A percentile compares a stretch with the other conserved stretches of the same genome.
These are phyloP conservation scores for Asterochloris erici DNA, from an alignment of 139 green algal species.

Conservation along the genomic window DNA sequence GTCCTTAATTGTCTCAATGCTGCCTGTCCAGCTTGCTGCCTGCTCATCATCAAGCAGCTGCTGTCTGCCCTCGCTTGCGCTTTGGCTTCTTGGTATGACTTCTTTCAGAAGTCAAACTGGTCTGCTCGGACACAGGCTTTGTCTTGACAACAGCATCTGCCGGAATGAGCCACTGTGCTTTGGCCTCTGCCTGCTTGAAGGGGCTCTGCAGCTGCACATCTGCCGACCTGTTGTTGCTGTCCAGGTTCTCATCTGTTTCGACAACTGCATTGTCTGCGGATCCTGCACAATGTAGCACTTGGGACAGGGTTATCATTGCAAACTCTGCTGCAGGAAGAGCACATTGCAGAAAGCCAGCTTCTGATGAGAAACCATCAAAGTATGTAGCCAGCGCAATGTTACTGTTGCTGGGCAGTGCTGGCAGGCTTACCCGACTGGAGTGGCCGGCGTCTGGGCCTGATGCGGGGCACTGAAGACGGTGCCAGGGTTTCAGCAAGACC, in stretches of 20 bases:
- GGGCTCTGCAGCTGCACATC: constrained; percentile 12
- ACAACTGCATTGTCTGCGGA: neutral
- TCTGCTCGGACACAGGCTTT: no score
- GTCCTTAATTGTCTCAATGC: no score
- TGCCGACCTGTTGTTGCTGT: constrained; percentile 9
- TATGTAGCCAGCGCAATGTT: neutral
- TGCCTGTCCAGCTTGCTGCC: no score
- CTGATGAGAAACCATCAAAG: neutral
- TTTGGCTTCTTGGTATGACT: no score
- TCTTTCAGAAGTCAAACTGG: no score
- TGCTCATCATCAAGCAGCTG: no score
- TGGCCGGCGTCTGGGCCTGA: no score
- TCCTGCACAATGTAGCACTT: neutral
- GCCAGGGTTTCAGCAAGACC: no score
- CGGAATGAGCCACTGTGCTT: constrained; percentile 1
- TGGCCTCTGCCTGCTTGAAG: neutral
- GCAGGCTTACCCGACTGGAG: no score
- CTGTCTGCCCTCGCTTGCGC: no score
- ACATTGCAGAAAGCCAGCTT: neutral
- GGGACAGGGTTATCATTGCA: neutral
- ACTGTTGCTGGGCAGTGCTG: neutral
- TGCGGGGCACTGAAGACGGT: no score
- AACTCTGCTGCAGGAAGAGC: neutral
- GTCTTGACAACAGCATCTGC: neutral
- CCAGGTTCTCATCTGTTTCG: constrained; percentile 4